Evolutionary conservation across 345 rosid genomes (phyloP).

Genomic region (Carallia brachiata): DNA sequence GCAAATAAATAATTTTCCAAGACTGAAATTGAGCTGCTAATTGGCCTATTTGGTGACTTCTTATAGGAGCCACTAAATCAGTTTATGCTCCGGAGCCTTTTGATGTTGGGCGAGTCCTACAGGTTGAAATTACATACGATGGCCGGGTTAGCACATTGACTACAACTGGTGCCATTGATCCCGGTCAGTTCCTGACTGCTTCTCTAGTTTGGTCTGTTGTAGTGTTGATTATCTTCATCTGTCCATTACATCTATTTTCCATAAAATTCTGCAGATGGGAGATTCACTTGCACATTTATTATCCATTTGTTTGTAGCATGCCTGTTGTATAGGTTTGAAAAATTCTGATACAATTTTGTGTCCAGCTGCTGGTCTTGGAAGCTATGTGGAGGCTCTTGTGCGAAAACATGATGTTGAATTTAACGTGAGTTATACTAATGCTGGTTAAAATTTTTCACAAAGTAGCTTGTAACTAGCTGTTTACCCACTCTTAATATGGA

Average conservation of each 20-base stretch:
- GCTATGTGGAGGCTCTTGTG: conserved; percentile 91
- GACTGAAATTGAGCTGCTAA: neutral
- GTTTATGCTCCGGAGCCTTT: conserved; percentile 93
- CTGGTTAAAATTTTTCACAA: neutral
- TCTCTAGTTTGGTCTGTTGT: conserved; percentile 4
- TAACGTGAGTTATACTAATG: conserved; percentile 48
- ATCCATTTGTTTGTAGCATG: neutral
- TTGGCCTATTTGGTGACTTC: neutral
- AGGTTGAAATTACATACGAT: conserved; percentile 59
- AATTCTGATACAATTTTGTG: conserved; percentile 20
- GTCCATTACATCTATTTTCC: neutral
- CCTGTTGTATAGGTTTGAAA: conserved; percentile 6
- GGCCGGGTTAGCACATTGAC: conserved; percentile 51
- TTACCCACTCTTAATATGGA: neutral
- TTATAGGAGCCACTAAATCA: conserved; percentile 86
- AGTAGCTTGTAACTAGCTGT: neutral
- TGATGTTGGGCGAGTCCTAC: conserved; percentile 74
- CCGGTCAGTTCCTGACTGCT: conserved; percentile 49
- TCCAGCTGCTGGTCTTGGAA: conserved; percentile 95
- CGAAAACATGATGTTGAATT: conserved; percentile 85
- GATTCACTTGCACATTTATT: neutral
- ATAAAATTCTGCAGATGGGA: neutral
- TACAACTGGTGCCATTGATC: conserved; percentile 75
- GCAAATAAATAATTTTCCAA: neutral
- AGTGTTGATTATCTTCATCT: no score